Evolutionary conservation across 2,329 filamentous ascomycete species (phyloP).

Genomic region (Pseudogymnoascus sp.): DNA sequence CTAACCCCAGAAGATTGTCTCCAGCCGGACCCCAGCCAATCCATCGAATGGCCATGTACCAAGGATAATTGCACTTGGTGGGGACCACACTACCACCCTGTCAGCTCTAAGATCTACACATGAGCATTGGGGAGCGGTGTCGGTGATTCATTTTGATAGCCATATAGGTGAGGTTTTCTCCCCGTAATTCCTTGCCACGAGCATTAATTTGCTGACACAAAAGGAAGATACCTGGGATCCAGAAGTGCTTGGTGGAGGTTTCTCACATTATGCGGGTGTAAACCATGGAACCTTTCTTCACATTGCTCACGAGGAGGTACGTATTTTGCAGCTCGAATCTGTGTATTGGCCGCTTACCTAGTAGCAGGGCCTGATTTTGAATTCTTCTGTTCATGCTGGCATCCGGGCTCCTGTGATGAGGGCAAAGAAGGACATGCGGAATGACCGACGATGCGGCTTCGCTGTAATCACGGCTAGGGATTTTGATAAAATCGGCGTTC

Average conservation of each 20-base stretch:
- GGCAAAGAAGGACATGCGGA: slow-evolving; percentile 40
- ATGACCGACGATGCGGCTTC: slow-evolving; percentile 52
- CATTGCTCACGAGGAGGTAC: slow-evolving; percentile 26
- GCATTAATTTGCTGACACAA: slow-evolving; percentile 14
- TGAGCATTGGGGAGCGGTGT: slow-evolving; percentile 10
- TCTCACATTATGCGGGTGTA: slow-evolving; percentile 23
- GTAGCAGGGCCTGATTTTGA: slow-evolving; percentile 41
- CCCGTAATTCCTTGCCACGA: too few relatives aligned
- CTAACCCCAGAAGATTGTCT: slow-evolving; percentile 43
- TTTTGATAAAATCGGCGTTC: slow-evolving; percentile 36
- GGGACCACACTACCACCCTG: slow-evolving; percentile 17
- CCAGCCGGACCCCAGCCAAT: slow-evolving; percentile 18
- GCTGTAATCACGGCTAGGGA: slow-evolving; percentile 46
- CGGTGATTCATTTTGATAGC: slow-evolving; percentile 14
- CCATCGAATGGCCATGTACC: neutral
- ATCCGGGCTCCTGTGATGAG: slow-evolving; percentile 46
- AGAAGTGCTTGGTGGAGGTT: slow-evolving; percentile 36
- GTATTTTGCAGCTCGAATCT: neutral
- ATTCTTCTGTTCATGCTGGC: slow-evolving; percentile 53
- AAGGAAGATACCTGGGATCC: slow-evolving; percentile 41
- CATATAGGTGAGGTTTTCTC: slow-evolving; percentile 6
- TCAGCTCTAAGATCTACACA: slow-evolving; percentile 9
- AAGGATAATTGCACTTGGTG: slow-evolving; percentile 9
- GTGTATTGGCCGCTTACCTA: neutral
- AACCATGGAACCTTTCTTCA: slow-evolving; percentile 28